Evolutionary conservation across 176 grass and related monocot species (phyloP), one percentile per base, ranked within the genome.

Genomic region (Avena atlantica): DNA sequence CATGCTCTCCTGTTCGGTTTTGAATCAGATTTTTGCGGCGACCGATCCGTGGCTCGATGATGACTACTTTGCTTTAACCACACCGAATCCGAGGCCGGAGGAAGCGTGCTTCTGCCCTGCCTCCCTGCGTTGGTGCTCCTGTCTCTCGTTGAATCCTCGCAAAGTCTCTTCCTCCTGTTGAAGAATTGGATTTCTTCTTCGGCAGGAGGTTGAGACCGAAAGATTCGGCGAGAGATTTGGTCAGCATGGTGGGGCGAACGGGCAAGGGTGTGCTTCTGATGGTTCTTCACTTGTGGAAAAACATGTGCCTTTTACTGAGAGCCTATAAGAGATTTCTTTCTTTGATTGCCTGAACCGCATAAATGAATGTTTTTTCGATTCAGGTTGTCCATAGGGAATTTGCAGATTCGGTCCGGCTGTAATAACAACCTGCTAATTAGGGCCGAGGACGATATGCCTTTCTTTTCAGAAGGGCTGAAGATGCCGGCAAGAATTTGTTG

Each of bases 61-160:
- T 91, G 85, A 91, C 50, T 87, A 84, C 51, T 84, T 84, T 87
- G 89, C 89, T 91, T 91, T 91, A 91, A 91, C 89, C 89, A 91
- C 89, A 87, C 89, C 47, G 85, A 91, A 87, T 67, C 78, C 34
- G 20, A 91, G 81, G 67, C 75, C 37, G 13, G 57, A 80, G 12
- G 81, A 74, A 73, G 23, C 1, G 13, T 66, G 17, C 23, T 14
- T 14, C 73, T 75, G 23, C 13, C 23, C 2, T 21, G 2, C 4
- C 8, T 0, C 20, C 34, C 49, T 68, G 16, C 55, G 16, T 74
- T 74, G 12, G 6, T 31, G 84, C 89, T 87, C 23, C 24, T 49
- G 0, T 80, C 31, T 34, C 74, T 80, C 77, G 24, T 0, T 10
- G 80, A 9, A n/a, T 91, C 75, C 80, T 84, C 1, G 36, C 65